Percentiles rank a stretch among this genome's conserved stretches.
These are phyloP conservation scores for Bryoglossum gracile DNA, from an alignment of 495 filamentous ascomycete genomes.

Conservation along the genomic window DNA sequence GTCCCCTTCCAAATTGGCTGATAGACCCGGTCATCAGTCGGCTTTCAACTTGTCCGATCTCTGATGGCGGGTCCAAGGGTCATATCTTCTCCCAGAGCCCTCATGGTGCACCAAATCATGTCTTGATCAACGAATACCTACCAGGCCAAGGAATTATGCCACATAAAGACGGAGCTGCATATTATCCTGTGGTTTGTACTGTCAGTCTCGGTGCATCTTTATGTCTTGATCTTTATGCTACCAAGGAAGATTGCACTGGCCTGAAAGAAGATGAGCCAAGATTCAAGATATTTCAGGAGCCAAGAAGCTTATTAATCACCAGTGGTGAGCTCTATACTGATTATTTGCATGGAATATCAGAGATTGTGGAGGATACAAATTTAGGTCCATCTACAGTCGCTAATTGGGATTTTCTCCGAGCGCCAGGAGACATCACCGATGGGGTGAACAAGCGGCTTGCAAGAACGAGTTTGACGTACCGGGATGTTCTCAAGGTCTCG, in stretches of 20 bases:
- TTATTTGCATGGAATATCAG: conserved; percentile 70
- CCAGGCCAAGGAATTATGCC: conserved; percentile 92
- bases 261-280: conserved; percentile 37
- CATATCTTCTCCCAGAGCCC: conserved; percentile 64
- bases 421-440: conserved; percentile 43
- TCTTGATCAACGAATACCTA: conserved; percentile 86
- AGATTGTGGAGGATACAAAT: conserved; percentile 50
- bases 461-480: conserved; percentile 82
- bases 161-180: conserved; percentile 88
- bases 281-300: conserved; percentile 79
- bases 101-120: conserved; percentile 77
- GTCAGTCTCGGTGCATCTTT: conserved; percentile 73
- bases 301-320: conserved; percentile 73
- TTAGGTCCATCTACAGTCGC: conserved; percentile 56
- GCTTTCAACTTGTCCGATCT: conserved; percentile 46
- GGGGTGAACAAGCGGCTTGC: conserved; percentile 57
- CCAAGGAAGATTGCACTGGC: conserved; percentile 48
- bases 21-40: conserved; percentile 60
- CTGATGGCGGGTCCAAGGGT: conserved; percentile 17
- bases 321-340: conserved; percentile 59
- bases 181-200: conserved; percentile 81
- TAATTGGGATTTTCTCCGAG: conserved; percentile 76
- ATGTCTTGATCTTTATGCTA: conserved; percentile 71
- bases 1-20: conserved; percentile 74
- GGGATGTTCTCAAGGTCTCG: conserved; percentile 84